phyloP scores from a whole-genome alignment of 2,329 filamentous ascomycete genomes.

The Verticillium tricorpus region DNA sequence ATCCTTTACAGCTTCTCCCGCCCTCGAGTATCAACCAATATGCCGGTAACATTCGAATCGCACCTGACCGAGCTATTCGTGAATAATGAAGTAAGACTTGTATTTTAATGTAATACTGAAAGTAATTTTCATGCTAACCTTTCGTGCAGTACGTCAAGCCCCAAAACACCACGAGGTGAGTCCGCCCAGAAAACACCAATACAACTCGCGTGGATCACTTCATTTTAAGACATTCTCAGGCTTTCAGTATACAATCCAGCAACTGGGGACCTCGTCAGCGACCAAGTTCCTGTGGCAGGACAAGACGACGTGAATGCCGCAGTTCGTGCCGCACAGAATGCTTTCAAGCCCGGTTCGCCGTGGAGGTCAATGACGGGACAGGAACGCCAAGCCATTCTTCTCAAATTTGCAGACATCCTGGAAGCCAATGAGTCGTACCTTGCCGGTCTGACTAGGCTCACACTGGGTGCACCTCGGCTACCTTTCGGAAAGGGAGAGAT shows the following conservation, averaged over 20 bases:
- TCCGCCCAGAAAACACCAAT: conserved; percentile 37
- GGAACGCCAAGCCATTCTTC: conserved; percentile 32
- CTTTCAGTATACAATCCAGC: conserved; percentile 37
- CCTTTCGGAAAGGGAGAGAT: conserved; percentile 40
- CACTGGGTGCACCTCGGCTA: conserved; percentile 38
- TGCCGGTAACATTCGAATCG: conserved; percentile 18
- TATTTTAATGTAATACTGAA: neutral
- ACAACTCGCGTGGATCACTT: no score
- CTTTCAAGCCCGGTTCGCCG: conserved; percentile 28
- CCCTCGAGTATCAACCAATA: neutral
- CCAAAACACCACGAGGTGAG: conserved; percentile 34
- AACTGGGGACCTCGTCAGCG: conserved; percentile 40
- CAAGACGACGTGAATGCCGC: conserved; percentile 41
- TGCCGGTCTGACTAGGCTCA: conserved; percentile 36
- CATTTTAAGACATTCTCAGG: no score
- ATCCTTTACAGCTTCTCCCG: no score
- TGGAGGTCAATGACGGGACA: conserved; percentile 32
- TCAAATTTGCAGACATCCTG: conserved; percentile 38
- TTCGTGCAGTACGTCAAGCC: neutral
- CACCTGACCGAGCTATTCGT: conserved; percentile 32
- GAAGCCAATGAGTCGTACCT: conserved; percentile 28
- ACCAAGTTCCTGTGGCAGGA: conserved; percentile 39
- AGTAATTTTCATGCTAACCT: neutral
- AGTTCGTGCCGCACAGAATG: conserved; percentile 42
- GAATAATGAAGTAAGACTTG: conserved; percentile 25